A percentile compares a stretch with the other conserved stretches of the same genome.
These are phyloP conservation scores for Petunia axillaris DNA, from an alignment of 257 asterid genomes.

Conservation along the genomic window DNA sequence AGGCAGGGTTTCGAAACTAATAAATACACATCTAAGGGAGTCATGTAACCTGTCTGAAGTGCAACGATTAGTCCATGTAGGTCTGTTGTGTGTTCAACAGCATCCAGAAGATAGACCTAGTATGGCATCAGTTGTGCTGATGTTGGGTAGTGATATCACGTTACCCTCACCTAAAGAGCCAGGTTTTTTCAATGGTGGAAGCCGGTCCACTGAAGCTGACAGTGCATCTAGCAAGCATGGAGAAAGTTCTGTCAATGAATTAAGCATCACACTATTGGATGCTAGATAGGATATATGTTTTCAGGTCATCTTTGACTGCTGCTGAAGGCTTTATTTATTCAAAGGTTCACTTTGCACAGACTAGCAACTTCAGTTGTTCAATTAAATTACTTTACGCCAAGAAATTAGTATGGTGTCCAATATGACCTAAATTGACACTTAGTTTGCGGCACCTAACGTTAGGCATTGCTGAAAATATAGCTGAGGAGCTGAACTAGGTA, in stretches of 20 bases:
- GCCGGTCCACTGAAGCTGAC: neutral
- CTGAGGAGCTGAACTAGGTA: neutral
- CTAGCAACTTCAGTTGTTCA: neutral
- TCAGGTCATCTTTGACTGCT: neutral
- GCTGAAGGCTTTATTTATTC: neutral
- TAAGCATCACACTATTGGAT: conserved; percentile 8
- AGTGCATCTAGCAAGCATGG: neutral
- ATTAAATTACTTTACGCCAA: no score
- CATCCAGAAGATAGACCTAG: neutral
- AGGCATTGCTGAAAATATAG: neutral
- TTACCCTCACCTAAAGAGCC: neutral
- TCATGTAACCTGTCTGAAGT: neutral
- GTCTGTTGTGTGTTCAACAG: neutral
- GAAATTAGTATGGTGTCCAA: neutral
- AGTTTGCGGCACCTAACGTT: neutral
- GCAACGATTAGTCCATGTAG: neutral
- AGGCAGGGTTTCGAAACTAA: neutral
- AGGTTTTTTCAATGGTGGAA: neutral
- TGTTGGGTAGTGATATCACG: neutral
- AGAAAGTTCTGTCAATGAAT: neutral
- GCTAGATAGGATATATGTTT: conserved; percentile 4
- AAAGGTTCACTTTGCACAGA: neutral
- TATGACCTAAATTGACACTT: neutral
- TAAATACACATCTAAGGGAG: neutral
- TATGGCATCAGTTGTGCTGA: neutral